A percentile compares a stretch with the other conserved stretches of the same genome.
Conservation (phyloP, 441 rosid genomes). For the Erodium chrysanthum region DNA sequence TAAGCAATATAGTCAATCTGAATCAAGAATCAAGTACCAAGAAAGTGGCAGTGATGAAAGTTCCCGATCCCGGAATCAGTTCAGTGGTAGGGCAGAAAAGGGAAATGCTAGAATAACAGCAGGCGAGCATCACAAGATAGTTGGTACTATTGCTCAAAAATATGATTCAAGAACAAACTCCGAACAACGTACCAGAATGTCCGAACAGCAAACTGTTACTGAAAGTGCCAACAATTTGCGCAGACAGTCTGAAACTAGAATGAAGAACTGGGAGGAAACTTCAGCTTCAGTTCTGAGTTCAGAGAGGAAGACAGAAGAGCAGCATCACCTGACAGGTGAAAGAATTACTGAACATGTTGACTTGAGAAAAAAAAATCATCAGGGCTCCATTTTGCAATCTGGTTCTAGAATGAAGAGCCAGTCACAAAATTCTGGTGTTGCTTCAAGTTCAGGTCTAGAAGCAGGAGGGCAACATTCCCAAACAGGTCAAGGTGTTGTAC, state of each 20-base stretch:
- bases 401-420: slow-evolving; percentile 32
- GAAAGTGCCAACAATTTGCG: too few species aligned
- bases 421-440: slow-evolving; percentile 24
- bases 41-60: slow-evolving; percentile 29
- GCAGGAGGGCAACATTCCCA: slow-evolving; percentile 27
- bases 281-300: slow-evolving; percentile 25
- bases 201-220: slow-evolving; percentile 26
- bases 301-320: slow-evolving; percentile 17
- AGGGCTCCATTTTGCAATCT: slow-evolving; percentile 26
- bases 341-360: slow-evolving; percentile 26
- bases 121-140: slow-evolving; percentile 17
- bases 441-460: slow-evolving; percentile 29
- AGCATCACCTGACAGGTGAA: slow-evolving; percentile 28
- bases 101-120: slow-evolving; percentile 10
- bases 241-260: slow-evolving; percentile 28
- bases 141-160: slow-evolving; percentile 16
- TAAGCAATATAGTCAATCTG: slow-evolving; percentile 32
- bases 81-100: slow-evolving; percentile 33
- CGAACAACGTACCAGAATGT: slow-evolving; percentile 23
- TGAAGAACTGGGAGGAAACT: slow-evolving; percentile 39
- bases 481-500: slow-evolving; percentile 26
- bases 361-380: slow-evolving; percentile 30
- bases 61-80: slow-evolving; percentile 31
- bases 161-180: slow-evolving; percentile 22
- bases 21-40: slow-evolving; percentile 31